Base-by-base conservation (phyloP, 2,329 filamentous ascomycete genomes). In the Hirsutella minnesotensis region DNA sequence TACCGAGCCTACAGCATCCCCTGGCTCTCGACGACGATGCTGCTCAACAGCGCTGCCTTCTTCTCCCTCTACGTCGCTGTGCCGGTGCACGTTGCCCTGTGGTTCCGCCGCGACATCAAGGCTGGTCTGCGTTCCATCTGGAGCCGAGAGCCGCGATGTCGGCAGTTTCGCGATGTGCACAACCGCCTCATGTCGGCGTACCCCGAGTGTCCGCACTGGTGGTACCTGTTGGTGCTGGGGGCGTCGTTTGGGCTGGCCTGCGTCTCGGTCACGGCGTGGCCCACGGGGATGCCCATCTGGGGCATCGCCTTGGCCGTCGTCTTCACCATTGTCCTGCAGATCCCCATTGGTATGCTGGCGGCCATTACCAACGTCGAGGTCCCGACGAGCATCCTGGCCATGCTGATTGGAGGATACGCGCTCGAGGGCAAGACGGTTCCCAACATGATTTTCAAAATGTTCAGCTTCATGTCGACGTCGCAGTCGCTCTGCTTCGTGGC, bases 381-480 rank as follows among this genome's bases (percentile, higher is more conserved):
- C 3, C 75, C 76, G 2, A 63, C 82, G 2, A 79, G 79, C 49
- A 76, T 84, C 10, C 62, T 83, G 31, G 78, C 77, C n/a, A 75
- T 81, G 55, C 79, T 79, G 48, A 67, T 85, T 30, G 69, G 77
- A 42, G 80, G 80, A 1, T 83, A 83, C 56, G 76, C 81, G 58
- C 67, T 80, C 31, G 79, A 79, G 1, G 79, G 80, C 9, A 67
- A 67, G 3, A 76, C 79, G 1, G 66, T 84, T 38, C 77, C 77
- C 5, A 77, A 82, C 67, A 83, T 85, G 78, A 68, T 83, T 55
- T 83, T 83, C 66, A 83, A 81, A 57, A 79, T 75, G 46, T 83
- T 77, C 47, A 75, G 76, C 40, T 81, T 77, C 52, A 73, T 81
- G 46, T 73, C 68, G 53, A 79, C 79, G 65, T 67, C 66, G 18